Evolutionary conservation across 345 rosid species (phyloP).

Genomic region (Bruguiera parviflora): DNA sequence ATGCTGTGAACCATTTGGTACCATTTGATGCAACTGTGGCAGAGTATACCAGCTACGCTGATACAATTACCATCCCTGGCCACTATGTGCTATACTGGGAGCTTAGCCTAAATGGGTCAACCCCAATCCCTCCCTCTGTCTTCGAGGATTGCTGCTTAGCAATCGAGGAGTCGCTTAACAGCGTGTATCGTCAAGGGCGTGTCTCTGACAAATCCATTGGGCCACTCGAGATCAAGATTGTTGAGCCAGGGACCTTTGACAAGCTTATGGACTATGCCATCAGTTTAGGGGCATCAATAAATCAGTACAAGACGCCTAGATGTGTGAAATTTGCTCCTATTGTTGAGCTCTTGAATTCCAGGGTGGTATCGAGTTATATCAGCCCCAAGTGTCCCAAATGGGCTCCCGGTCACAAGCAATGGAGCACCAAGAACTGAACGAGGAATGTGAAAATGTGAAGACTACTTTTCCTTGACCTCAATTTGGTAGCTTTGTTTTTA

Average conservation of each 20-base stretch:
- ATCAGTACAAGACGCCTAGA: conserved; percentile 96
- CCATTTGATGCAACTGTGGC: conserved; percentile 72
- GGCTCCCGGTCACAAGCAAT: conserved; percentile 88
- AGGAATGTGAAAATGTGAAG: conserved; percentile 10
- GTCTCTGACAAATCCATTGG: conserved; percentile 86
- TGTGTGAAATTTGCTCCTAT: conserved; percentile 93
- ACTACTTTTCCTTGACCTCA: conserved; percentile 4
- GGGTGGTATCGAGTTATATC: conserved; percentile 55
- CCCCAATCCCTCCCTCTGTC: conserved; percentile 84
- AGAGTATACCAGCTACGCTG: conserved; percentile 91
- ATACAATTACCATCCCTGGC: conserved; percentile 70
- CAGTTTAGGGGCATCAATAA: conserved; percentile 86
- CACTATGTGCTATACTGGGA: conserved; percentile 95
- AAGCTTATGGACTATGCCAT: conserved; percentile 97
- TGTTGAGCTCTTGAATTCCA: conserved; percentile 79
- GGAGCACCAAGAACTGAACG: conserved; percentile 33
- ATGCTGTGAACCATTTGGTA: conserved; percentile 69
- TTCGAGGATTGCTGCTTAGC: conserved; percentile 90
- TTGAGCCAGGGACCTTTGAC: conserved; percentile 87
- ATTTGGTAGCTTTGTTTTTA: conserved; percentile 21
- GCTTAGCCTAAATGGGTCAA: conserved; percentile 53
- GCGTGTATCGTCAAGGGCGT: conserved; percentile 91
- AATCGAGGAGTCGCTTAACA: conserved; percentile 86
- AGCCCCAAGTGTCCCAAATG: conserved; percentile 96
- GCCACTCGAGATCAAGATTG: conserved; percentile 85